Conservation (phyloP, 139 green algal species). For the Mychonastes homosphaera region DNA sequence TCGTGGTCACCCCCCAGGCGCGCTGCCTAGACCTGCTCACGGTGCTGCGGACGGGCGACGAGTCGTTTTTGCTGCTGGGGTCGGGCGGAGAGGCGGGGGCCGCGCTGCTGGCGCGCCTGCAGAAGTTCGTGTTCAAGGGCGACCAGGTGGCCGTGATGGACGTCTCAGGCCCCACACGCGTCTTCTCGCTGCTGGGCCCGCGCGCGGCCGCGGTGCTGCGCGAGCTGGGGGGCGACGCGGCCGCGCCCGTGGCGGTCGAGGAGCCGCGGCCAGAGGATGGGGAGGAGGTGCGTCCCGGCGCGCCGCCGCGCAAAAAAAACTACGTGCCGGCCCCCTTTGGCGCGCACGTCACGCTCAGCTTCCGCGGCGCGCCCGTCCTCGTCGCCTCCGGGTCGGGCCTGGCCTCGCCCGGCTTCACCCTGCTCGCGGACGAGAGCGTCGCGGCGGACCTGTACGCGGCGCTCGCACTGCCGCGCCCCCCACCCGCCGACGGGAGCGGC, state of each 20-base stretch:
- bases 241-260: not conserved
- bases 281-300: not conserved
- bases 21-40: constrained; percentile 54
- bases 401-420: constrained; percentile 45
- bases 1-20: constrained; percentile 51
- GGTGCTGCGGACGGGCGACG: constrained; percentile 26
- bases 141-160: constrained; percentile 56
- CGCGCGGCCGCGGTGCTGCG: constrained; percentile 38
- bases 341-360: constrained; percentile 47
- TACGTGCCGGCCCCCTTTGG: constrained; percentile 12
- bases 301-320: not conserved
- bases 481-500: too few species aligned
- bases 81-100: constrained; percentile 32
- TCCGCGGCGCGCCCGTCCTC: constrained; percentile 46
- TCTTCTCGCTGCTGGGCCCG: constrained; percentile 61
- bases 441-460: constrained; percentile 50
- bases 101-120: constrained; percentile 39
- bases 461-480: too few species aligned
- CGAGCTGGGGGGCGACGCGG: constrained; percentile 31
- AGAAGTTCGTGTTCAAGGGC: constrained; percentile 65
- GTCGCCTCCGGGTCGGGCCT: constrained; percentile 29
- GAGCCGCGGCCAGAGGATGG: not conserved
- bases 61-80: constrained; percentile 35
- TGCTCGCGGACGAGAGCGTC: constrained; percentile 55
- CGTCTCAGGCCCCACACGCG: constrained; percentile 27